Percentiles rank a stretch among this genome's conserved stretches.
phyloP scores from a whole-genome alignment of 2,329 filamentous ascomycete species.

The Phoma sp. region DNA sequence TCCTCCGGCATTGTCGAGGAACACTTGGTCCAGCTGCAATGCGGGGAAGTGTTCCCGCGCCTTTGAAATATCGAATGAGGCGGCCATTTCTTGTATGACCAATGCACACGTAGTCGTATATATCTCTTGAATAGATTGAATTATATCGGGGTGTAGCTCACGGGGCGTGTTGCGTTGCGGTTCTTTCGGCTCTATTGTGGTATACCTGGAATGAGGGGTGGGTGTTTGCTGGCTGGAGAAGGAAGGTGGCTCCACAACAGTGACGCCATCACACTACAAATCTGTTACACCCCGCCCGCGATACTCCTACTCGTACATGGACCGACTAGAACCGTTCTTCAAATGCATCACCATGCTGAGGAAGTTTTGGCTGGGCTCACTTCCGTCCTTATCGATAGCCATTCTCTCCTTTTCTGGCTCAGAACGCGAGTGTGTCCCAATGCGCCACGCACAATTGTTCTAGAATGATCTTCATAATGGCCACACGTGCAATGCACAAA shows the following conservation, averaged over 20 bases:
- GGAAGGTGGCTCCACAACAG: conserved; percentile 19
- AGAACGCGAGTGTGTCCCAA: too few species aligned
- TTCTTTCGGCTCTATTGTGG: conserved; percentile 11
- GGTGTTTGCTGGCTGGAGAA: conserved; percentile 14
- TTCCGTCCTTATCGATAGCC: neutral
- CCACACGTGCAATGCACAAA: too few species aligned
- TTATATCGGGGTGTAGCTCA: conserved; percentile 1
- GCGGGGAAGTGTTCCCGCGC: conserved; percentile 72
- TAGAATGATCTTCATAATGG: too few species aligned
- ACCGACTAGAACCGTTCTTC: too few species aligned
- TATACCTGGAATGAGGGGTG: neutral
- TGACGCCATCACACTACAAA: conserved; percentile 8
- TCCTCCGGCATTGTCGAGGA: conserved; percentile 80
- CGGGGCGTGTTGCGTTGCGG: conserved; percentile 7
- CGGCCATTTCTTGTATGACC: conserved; percentile 19
- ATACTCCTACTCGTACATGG: neutral
- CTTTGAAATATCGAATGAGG: conserved; percentile 62
- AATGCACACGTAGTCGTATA: neutral
- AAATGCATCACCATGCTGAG: too few species aligned
- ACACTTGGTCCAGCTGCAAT: conserved; percentile 71
- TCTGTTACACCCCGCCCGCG: neutral
- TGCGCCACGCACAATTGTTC: too few species aligned
- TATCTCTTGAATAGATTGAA: neutral
- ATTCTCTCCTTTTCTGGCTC: neutral
- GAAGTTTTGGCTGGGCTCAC: neutral